Base-by-base conservation (phyloP, 805 yeast species). In the Kregervanrija delftensis region DNA sequence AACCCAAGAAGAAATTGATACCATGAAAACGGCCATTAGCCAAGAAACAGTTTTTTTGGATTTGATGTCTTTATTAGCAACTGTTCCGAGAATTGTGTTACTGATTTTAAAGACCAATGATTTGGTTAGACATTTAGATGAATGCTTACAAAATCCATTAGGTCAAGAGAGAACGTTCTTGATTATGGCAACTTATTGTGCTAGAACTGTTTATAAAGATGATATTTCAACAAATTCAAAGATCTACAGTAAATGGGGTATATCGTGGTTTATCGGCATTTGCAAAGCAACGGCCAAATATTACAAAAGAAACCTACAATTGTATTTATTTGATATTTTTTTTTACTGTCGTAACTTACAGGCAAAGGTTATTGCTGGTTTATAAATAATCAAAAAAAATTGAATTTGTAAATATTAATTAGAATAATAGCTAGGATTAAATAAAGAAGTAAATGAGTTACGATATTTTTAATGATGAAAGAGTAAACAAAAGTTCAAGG, bases 21-120 rank as follows among this genome's bases (percentile, higher is more conserved):
- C 68, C 30, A 90, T 93, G 86, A 80, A 83, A 39, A 58, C 57
- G 3, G 77, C 83, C 8, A 58, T 93, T 33, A 58, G 76, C n/a
- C 71, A 76, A 13, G 79, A 79, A 8, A 83, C 83, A 0, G 65
- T 88, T 9, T 59, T 95, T 13, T 76, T 81, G 14, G 84, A 83
- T 53, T 68, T 93, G 56, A 90, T 93, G 95, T 66, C 74, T 12
- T 74, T 93, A 39, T 68, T 93, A 35, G 78, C 90, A 11, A 68
- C 74, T 12, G 79, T 93, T 67, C 99, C 99, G 1, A 71, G 90
- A 37, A 79, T 90, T 13, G 96, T 93, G 16, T 63, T 93, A 30
- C 71, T 93, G 49, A 86, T 93, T 39, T 68, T 93, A 57, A 93
- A 93, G 60, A 95, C 99, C 0, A 93, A 93, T 60, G 99, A 93